Evolutionary conservation across 441 rosid genomes (phyloP).

Genomic region (Biscutella auriculata): DNA sequence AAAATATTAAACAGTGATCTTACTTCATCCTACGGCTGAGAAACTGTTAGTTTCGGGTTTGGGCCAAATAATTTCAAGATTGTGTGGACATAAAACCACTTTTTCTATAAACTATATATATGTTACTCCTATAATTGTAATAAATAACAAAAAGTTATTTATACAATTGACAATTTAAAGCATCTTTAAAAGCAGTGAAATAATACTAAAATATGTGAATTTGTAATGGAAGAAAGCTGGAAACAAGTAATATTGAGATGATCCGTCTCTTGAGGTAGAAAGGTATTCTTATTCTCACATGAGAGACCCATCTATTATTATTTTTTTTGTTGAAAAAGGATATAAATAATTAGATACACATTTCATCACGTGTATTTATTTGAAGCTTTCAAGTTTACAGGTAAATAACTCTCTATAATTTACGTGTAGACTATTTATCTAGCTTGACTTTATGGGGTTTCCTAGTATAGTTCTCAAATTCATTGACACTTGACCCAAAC

Average conservation of each 20-base stretch:
- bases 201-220: background rate
- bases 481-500: background rate
- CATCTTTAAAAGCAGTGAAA: background rate
- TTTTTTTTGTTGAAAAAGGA: background rate
- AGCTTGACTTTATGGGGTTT: background rate
- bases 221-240: slow-evolving; percentile 12
- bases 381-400: background rate
- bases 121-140: no score
- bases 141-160: background rate
- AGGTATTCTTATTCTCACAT: slow-evolving; percentile 5
- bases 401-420: background rate
- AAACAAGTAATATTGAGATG: slow-evolving; percentile 7
- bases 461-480: background rate
- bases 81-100: background rate
- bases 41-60: background rate
- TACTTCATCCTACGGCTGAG: background rate
- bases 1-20: background rate
- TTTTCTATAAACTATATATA: no score
- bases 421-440: background rate
- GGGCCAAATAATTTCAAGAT: background rate
- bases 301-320: slow-evolving; percentile 1
- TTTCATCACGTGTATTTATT: slow-evolving; percentile 4
- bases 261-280: slow-evolving; percentile 1
- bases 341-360: background rate
- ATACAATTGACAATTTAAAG: background rate